Conservation (phyloP, 2,329 filamentous ascomycete genomes). For the Daldinia sp. region DNA sequence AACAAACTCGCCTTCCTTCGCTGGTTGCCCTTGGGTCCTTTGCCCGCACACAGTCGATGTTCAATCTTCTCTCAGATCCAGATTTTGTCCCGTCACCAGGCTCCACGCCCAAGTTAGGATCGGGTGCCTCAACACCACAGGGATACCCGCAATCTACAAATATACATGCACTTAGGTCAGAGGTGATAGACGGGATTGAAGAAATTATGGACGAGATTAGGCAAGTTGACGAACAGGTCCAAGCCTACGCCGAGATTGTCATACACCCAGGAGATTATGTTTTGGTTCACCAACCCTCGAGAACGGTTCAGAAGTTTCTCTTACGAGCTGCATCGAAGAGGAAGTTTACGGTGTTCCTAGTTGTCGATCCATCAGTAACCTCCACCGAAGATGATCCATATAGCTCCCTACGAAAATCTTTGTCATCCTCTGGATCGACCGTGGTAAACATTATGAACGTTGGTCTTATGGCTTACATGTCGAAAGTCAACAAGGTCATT, state of each 20-base stretch:
- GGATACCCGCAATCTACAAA: constrained; percentile 57
- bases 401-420: constrained; percentile 77
- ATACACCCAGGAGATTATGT: constrained; percentile 95
- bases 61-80: constrained; percentile 84
- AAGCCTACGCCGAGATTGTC: constrained; percentile 86
- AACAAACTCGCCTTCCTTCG: constrained; percentile 66
- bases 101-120: constrained; percentile 60
- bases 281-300: constrained; percentile 86
- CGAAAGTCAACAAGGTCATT: constrained; percentile 94
- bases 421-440: constrained; percentile 81
- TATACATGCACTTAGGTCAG: constrained; percentile 81
- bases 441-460: constrained; percentile 88
- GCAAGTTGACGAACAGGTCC: constrained; percentile 93
- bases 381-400: constrained; percentile 57
- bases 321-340: constrained; percentile 88
- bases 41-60: constrained; percentile 80
- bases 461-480: constrained; percentile 93
- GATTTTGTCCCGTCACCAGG: constrained; percentile 63
- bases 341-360: constrained; percentile 91
- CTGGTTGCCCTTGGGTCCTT: constrained; percentile 73
- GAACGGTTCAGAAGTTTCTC: constrained; percentile 90
- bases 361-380: constrained; percentile 68
- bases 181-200: constrained; percentile 92
- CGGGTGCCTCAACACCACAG: constrained; percentile 64
- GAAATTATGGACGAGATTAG: constrained; percentile 97